Base-by-base conservation (phyloP, 2,329 filamentous ascomycete species). In the Tolypocladium pustulatum region DNA sequence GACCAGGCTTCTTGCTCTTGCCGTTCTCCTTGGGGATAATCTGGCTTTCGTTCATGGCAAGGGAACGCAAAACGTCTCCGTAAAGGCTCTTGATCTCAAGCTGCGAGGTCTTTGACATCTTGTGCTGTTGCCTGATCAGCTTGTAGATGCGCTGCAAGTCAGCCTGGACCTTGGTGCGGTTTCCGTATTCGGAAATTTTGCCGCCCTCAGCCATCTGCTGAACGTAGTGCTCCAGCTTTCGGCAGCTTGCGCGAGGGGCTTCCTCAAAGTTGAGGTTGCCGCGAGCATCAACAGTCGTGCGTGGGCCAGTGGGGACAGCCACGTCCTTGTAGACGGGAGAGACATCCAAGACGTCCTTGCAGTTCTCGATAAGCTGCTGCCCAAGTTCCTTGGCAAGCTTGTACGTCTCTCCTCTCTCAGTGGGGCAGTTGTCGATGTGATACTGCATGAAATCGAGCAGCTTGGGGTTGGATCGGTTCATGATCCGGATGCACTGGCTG, bases 371-470 rank as follows among this genome's bases (percentile, higher is more conserved):
- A 58, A 99, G 87, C 76, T 95, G 90, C 69, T 90, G 82, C 40
- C 91, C 93, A 30, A 99, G 88, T 74, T 94, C 87, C 78, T 99
- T 96, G 51, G 94, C 94, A n/a, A 99, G 86, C 76, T 94, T 84
- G 76, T 99, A 99, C 1, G 94, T 99, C 78, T 99, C 94, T 60
- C 94, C 94, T 56, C 93, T 88, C 70, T 99, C 92, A 0, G 92
- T 92, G 0, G 94, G 94, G 78, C 93, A 97, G 78, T 97, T 94
- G 69, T 99, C 94, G 69, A 99, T 99, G 77, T 99, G 94, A 68
- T 99, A 97, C 72, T 99, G 94, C 94, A 99, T 99, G 76, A 97
- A 99, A 66, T 99, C 93, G 60, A 99, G 83, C 1, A 99, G 85
- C 40, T 90, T 88, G 2, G 94, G 94, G 72, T 97, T 99, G 38